phyloP scores from a whole-genome alignment of 2,329 filamentous ascomycete genomes.

The Volutella citrinella region DNA sequence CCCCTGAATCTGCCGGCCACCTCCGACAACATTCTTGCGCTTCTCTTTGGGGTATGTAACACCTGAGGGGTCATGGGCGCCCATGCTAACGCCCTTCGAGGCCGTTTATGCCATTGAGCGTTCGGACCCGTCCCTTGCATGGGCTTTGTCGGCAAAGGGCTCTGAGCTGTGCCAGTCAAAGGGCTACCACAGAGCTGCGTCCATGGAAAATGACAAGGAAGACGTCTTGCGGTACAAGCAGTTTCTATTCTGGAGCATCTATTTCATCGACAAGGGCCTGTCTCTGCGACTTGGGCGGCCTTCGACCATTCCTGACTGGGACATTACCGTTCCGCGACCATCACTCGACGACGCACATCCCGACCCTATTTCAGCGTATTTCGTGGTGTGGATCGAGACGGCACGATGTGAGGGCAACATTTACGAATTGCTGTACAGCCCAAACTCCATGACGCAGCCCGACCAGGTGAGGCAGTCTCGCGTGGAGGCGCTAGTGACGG shows the following conservation, averaged over 20 bases:
- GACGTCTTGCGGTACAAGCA: slow-evolving; percentile 18
- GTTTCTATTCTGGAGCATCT: slow-evolving; percentile 55
- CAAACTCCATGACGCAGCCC: slow-evolving; percentile 4
- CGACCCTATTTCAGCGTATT: slow-evolving; percentile 20
- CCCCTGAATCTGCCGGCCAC: slow-evolving; percentile 31
- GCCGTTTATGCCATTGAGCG: slow-evolving; percentile 30
- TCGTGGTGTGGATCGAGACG: slow-evolving; percentile 3
- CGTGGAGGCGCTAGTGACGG: neutral
- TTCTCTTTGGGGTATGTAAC: slow-evolving; percentile 22
- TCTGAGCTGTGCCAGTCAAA: slow-evolving; percentile 29
- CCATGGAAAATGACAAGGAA: slow-evolving; percentile 19
- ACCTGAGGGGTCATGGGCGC: too few relatives aligned
- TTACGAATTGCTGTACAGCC: slow-evolving; percentile 10
- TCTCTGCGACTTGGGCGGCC: slow-evolving; percentile 53
- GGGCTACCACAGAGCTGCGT: slow-evolving; percentile 27
- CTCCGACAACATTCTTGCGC: slow-evolving; percentile 23
- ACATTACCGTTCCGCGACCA: slow-evolving; percentile 44
- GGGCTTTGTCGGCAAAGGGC: slow-evolving; percentile 28
- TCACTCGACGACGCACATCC: slow-evolving; percentile 29
- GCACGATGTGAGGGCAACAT: slow-evolving; percentile 10
- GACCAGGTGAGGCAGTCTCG: slow-evolving; percentile 1
- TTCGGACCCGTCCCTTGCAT: slow-evolving; percentile 30
- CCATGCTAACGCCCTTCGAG: too few relatives aligned
- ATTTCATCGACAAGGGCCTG: slow-evolving; percentile 55
- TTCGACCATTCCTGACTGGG: slow-evolving; percentile 54